These are phyloP conservation scores for Ilex asprella DNA, from an alignment of 257 asterid species.

Conservation along the genomic window DNA sequence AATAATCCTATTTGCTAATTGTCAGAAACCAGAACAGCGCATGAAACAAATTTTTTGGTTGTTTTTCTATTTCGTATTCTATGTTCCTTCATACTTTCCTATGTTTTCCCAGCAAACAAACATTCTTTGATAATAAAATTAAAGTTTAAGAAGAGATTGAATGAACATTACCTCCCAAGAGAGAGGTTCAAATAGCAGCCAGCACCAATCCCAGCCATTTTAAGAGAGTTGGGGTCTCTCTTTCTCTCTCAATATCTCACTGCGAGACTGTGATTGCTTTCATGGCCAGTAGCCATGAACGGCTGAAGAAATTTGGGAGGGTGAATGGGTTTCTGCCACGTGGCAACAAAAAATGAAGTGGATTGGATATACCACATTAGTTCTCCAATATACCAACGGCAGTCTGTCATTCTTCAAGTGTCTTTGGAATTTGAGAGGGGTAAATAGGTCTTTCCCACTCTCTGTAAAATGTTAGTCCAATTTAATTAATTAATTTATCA, in stretches of 20 bases:
- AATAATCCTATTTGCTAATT: too few species aligned
- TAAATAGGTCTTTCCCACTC: too few species aligned
- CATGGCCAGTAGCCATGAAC: slow-evolving; percentile 9
- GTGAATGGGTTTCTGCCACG: slow-evolving; percentile 57
- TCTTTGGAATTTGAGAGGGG: too few species aligned
- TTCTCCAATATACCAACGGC: too few species aligned
- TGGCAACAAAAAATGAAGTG: slow-evolving; percentile 23
- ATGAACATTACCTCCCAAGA: slow-evolving; percentile 38
- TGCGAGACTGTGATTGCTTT: slow-evolving; percentile 8
- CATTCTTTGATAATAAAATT: background rate
- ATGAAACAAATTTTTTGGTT: too few species aligned
- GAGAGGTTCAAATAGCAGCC: slow-evolving; percentile 47
- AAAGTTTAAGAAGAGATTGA: background rate
- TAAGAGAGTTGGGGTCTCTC: slow-evolving; percentile 9
- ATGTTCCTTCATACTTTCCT: too few species aligned
- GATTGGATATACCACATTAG: slow-evolving; percentile 39
- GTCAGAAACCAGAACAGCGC: too few species aligned
- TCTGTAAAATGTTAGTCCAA: too few species aligned
- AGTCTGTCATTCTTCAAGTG: too few species aligned
- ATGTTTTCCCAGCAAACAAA: too few species aligned
- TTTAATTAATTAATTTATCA: too few species aligned
- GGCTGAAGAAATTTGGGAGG: slow-evolving; percentile 44
- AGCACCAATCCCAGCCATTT: slow-evolving; percentile 63
- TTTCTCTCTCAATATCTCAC: slow-evolving; percentile 13
- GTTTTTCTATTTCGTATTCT: too few species aligned